Conservation (phyloP, 2,329 filamentous ascomycete genomes). For the Ophiostoma angusticollis region DNA sequence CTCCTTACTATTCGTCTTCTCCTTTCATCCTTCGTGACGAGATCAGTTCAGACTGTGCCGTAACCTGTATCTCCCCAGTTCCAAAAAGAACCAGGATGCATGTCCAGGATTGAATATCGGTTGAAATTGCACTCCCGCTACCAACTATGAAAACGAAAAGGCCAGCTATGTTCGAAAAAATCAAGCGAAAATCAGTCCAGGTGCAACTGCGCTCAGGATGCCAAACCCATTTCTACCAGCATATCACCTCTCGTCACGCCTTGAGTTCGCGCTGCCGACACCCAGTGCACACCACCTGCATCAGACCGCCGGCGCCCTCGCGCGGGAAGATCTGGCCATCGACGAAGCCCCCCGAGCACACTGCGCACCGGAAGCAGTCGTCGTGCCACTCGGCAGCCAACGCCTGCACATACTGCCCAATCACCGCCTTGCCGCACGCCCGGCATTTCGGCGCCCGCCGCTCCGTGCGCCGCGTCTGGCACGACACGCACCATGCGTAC, state of each 20-base stretch:
- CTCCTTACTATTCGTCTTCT: too few relatives aligned
- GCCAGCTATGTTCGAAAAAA: too few relatives aligned
- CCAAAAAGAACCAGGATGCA: too few relatives aligned
- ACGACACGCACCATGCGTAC: conserved; percentile 91
- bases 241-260: conserved; percentile 21
- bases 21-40: too few relatives aligned
- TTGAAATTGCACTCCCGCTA: too few relatives aligned
- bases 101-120: too few relatives aligned
- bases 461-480: conserved; percentile 85
- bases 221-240: too few relatives aligned
- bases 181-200: neutral
- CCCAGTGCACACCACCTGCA: conserved; percentile 45
- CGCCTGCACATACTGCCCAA: conserved; percentile 81
- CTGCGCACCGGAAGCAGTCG: conserved; percentile 71
- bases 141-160: too few relatives aligned
- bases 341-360: conserved; percentile 46
- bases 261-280: conserved; percentile 51
- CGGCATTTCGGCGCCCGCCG: conserved; percentile 78
- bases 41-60: too few relatives aligned
- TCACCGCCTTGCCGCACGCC: conserved; percentile 71
- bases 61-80: too few relatives aligned
- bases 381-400: conserved; percentile 90
- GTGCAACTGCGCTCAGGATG: too few relatives aligned
- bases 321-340: conserved; percentile 55
- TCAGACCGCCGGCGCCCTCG: conserved; percentile 31